Evolutionary conservation across 768 basidiomycete genomes (phyloP).

Genomic region (Lentinula sp.): DNA sequence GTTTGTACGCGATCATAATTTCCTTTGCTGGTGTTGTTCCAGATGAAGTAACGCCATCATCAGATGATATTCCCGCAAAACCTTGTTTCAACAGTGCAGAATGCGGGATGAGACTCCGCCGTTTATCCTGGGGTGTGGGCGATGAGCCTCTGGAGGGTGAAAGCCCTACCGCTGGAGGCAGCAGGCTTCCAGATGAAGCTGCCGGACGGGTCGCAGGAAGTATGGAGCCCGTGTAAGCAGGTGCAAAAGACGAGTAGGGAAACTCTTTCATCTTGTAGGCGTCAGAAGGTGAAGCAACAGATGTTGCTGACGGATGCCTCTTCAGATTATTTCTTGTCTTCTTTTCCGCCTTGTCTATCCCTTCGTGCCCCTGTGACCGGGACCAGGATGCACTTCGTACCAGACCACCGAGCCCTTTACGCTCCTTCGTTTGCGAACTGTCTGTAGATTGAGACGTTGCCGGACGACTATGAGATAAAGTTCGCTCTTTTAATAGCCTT

Average conservation of each 20-base stretch:
- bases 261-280: neutral
- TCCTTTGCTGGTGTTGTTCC: constrained; percentile 4
- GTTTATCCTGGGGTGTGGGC: neutral
- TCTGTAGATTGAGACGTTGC: neutral
- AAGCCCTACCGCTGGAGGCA: neutral
- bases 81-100: constrained; percentile 2
- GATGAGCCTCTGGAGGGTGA: neutral
- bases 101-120: constrained; percentile 1
- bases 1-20: constrained; percentile 5
- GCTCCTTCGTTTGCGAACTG: neutral
- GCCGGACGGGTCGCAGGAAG: neutral
- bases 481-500: neutral
- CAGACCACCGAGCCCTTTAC: neutral
- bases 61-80: neutral
- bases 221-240: neutral
- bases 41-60: neutral
- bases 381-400: constrained; percentile 1
- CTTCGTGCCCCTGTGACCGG: neutral
- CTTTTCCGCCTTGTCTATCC: neutral
- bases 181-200: neutral
- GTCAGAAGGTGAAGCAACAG: neutral
- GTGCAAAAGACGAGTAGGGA: constrained; percentile 3
- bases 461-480: neutral
- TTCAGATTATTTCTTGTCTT: neutral
- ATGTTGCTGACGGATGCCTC: neutral